Evolutionary conservation across 495 filamentous ascomycete genomes (phyloP), one percentile per base, ranked within the genome.

Genomic region (Evansstolkia leycettana): DNA sequence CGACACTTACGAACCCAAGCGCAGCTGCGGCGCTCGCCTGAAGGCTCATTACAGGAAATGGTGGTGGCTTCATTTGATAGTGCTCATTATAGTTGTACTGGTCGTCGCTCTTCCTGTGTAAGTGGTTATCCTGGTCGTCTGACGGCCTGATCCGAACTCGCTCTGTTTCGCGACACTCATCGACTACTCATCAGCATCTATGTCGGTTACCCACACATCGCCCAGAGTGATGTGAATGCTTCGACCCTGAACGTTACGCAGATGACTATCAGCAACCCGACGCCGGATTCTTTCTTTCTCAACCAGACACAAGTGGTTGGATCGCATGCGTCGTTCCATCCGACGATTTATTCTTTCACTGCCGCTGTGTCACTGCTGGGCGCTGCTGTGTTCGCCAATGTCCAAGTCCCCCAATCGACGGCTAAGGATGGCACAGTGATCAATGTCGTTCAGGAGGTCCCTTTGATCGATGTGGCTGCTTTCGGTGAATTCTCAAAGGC

Each of bases 31-130:
- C 6, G 23, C 50, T 17, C 50, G 58, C n/a, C 35, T 64, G 14
- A 60, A 42, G 20, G 55, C 58, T 10, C 67, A 74, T 38, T 69
- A 56, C 36, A 68, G 62, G 52, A 65, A 62, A 43, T 84, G 73
- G 45, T 88, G 82, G 82, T 88, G 81, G 83, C 54, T 65, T 44
- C 70, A 83, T 50, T 46, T 83, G 39, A 65, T 82, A 39, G 47
- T 65, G 17, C 57, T 84, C 45, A 51, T 77, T 37, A 47, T 67
- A 19, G 48, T 72, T 15, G 54, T 78, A 17, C 59, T 84, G 37
- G 51, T 86, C 11, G 61, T 84, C 14, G 60, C 76, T 1, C 59
- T 80, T 17, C 69, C 70, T 30, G 51, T 87, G 81, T 87, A 71
- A 71, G 80, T 73, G 19, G 2, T 33, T 18, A 19, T 31, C 17